These are phyloP conservation scores for Candolleomyces efflorescens DNA, from an alignment of 768 basidiomycete species.

Conservation along the genomic window DNA sequence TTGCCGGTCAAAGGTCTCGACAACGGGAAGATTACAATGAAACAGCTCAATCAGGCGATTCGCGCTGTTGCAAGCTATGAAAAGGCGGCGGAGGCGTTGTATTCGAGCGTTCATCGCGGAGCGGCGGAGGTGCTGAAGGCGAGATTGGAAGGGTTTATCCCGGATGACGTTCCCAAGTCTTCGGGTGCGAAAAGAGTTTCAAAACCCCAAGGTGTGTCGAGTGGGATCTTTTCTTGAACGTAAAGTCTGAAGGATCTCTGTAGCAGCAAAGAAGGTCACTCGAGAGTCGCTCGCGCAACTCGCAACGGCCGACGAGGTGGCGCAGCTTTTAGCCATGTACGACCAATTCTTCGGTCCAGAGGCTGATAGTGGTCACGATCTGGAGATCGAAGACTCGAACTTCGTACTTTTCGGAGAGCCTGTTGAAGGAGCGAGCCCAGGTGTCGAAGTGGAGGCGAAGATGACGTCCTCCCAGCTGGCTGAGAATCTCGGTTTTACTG, in stretches of 20 bases:
- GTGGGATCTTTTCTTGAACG: background rate
- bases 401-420: background rate
- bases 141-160: background rate
- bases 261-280: background rate
- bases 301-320: background rate
- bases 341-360: background rate
- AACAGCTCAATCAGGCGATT: background rate
- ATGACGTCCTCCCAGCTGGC: slow-evolving; percentile 5
- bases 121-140: background rate
- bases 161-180: background rate
- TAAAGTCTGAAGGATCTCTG: background rate
- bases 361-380: background rate
- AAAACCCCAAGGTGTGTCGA: background rate
- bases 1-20: background rate
- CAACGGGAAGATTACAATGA: background rate
- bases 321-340: background rate
- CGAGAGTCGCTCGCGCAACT: background rate
- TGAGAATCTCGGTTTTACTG: slow-evolving; percentile 6
- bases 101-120: background rate
- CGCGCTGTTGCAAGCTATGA: background rate
- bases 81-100: background rate
- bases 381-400: background rate
- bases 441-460: slow-evolving; percentile 17
- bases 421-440: slow-evolving; percentile 12
- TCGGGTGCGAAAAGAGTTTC: background rate